These are phyloP conservation scores for Xylariaceae sp. DNA, from an alignment of 2,329 filamentous ascomycete genomes.

Conservation along the genomic window DNA sequence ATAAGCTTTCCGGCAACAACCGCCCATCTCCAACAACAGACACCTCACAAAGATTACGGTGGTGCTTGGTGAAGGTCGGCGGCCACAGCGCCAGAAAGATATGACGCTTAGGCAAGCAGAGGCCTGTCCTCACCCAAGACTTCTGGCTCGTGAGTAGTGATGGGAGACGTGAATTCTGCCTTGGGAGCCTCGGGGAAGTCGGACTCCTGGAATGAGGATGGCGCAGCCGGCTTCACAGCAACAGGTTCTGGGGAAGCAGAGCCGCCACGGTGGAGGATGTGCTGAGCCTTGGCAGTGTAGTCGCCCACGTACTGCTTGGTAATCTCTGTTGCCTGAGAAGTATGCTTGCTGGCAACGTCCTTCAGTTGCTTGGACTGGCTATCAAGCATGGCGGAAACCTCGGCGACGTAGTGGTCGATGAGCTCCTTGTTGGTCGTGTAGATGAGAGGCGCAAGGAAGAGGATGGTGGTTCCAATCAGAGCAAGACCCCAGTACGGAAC, in stretches of 20 bases:
- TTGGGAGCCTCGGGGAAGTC: constrained; percentile 45
- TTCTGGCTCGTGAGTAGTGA: constrained; percentile 31
- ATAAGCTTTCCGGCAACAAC: too few relatives aligned
- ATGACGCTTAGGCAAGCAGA: constrained; percentile 29
- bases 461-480: constrained; percentile 51
- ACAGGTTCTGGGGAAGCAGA: constrained; percentile 38
- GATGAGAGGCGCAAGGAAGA: constrained; percentile 58
- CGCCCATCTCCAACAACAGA: too few relatives aligned
- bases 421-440: constrained; percentile 65
- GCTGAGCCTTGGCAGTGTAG: constrained; percentile 63
- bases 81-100: too few relatives aligned
- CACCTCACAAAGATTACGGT: too few relatives aligned
- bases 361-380: constrained; percentile 60
- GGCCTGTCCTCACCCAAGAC: constrained; percentile 29
- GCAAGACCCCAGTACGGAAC: constrained; percentile 65
- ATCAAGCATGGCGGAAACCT: constrained; percentile 52
- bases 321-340: constrained; percentile 54
- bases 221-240: constrained; percentile 33
- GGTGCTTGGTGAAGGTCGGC: too few relatives aligned
- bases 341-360: constrained; percentile 57
- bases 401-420: constrained; percentile 58
- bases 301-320: constrained; percentile 65
- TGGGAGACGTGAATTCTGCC: constrained; percentile 31
- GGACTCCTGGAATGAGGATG: constrained; percentile 33
- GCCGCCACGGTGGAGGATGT: constrained; percentile 49